phyloP scores from a whole-genome alignment of 305 asterid species.

The Solanum hybrid region DNA sequence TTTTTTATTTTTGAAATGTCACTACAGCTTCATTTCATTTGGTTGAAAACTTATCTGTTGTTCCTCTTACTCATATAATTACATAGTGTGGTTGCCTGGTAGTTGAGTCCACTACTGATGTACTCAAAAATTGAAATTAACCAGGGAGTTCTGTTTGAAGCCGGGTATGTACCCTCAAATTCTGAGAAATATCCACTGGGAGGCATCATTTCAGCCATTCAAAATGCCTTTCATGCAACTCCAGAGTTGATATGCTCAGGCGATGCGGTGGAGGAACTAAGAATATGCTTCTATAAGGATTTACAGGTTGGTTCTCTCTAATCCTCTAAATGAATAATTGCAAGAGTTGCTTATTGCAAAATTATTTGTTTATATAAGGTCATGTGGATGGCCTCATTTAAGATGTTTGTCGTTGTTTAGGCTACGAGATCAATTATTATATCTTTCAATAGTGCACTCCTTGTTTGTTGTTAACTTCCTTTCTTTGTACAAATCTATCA shows the following conservation, averaged over 20 bases:
- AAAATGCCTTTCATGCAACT: slow-evolving; percentile 70
- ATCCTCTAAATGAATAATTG: not conserved
- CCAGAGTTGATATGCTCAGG: slow-evolving; percentile 61
- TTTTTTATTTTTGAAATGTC: not conserved
- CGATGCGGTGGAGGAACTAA: slow-evolving; percentile 70
- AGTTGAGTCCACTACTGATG: not conserved
- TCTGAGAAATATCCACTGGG: slow-evolving; percentile 75
- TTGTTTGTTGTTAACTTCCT: not conserved
- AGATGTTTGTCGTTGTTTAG: not conserved
- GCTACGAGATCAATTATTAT: not conserved
- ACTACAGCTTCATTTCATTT: not conserved
- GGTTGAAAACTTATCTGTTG: not conserved
- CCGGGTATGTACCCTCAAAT: slow-evolving; percentile 79
- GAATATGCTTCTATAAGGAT: slow-evolving; percentile 74
- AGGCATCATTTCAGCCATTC: slow-evolving; percentile 76
- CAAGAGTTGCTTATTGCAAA: not conserved
- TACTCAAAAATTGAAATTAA: not conserved
- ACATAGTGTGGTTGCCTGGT: not conserved
- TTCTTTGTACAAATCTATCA: not conserved
- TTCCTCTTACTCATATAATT: not conserved
- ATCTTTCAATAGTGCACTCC: not conserved
- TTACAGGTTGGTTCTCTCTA: slow-evolving; percentile 45
- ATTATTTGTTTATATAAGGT: not conserved
- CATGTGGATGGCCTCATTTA: not conserved
- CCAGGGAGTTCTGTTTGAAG: slow-evolving; percentile 64